A percentile compares a stretch with the other conserved stretches of the same genome.
phyloP scores from a whole-genome alignment of 352 stramenopile species.

The Globisporangium megalacanthum region DNA sequence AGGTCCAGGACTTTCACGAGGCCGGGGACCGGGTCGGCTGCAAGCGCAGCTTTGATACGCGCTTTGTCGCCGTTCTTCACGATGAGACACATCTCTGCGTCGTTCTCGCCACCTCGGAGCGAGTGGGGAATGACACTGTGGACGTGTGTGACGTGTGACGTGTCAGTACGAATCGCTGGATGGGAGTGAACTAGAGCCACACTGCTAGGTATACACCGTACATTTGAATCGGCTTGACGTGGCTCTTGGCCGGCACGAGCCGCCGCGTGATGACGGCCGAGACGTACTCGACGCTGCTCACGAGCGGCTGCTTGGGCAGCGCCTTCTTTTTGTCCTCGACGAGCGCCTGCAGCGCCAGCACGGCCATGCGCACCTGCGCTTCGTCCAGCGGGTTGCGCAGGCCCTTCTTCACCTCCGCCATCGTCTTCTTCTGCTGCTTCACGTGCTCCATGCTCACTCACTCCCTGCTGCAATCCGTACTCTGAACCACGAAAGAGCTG shows the following conservation, averaged over 20 bases:
- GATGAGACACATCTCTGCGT: conserved; percentile 69
- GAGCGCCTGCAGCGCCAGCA: conserved; percentile 61
- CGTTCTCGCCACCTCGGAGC: conserved; percentile 38
- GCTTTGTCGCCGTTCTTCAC: conserved; percentile 85
- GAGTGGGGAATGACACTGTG: conserved; percentile 54
- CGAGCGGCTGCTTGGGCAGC: conserved; percentile 51
- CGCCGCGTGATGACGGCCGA: conserved; percentile 76
- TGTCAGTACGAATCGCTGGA: not conserved
- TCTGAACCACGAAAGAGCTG: not conserved
- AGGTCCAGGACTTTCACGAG: conserved; percentile 73
- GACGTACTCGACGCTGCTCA: conserved; percentile 50
- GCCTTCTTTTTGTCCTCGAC: conserved; percentile 41
- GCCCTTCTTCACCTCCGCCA: conserved; percentile 44
- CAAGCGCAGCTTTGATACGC: conserved; percentile 69
- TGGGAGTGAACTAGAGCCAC: not conserved
- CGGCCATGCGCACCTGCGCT: conserved; percentile 65
- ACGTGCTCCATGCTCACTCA: conserved; percentile 4
- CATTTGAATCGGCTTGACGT: conserved; percentile 72
- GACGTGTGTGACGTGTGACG: not conserved
- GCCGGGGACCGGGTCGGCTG: conserved; percentile 42
- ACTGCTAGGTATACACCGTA: conserved; percentile 17
- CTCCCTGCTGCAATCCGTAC: not conserved
- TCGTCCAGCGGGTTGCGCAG: conserved; percentile 67
- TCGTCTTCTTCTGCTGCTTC: not conserved
- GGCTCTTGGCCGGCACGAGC: conserved; percentile 56